phyloP scores from a whole-genome alignment of 371 early-diverging fungal genomes.

The Mycotypha africana region DNA sequence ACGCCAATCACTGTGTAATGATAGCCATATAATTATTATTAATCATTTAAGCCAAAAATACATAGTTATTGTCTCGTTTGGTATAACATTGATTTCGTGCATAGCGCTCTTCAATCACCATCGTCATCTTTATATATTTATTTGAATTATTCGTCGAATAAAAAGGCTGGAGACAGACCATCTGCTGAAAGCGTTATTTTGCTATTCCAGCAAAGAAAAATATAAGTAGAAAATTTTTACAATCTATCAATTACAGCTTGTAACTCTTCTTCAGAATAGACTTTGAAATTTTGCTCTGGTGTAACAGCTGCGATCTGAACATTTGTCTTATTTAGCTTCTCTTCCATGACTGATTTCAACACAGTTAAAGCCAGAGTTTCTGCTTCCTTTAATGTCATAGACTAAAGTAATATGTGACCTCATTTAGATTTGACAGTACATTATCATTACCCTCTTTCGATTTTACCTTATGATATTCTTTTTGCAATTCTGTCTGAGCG shows the following conservation, averaged over 20 bases:
- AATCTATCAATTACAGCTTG: slow-evolving; percentile 61
- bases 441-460: not conserved
- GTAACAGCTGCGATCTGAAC: slow-evolving; percentile 96
- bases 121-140: too few species aligned
- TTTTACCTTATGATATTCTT: slow-evolving; percentile 82
- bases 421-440: not conserved
- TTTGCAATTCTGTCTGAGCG: slow-evolving; percentile 96
- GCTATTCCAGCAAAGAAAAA: not conserved
- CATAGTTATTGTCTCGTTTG: too few species aligned
- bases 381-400: slow-evolving; percentile 85
- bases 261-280: slow-evolving; percentile 72
- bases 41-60: too few species aligned
- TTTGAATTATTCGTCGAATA: too few species aligned
- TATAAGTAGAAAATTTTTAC: slow-evolving; percentile 19
- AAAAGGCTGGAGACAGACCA: too few species aligned
- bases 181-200: too few species aligned
- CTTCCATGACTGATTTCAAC: slow-evolving; percentile 99
- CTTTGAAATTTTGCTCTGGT: slow-evolving; percentile 65
- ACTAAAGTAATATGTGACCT: slow-evolving; percentile 39
- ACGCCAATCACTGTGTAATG: too few species aligned
- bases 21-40: too few species aligned
- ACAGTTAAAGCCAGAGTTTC: slow-evolving; percentile 89
- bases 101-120: too few species aligned
- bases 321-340: slow-evolving; percentile 93
- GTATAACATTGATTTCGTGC: too few species aligned